Evolutionary conservation across 441 rosid species (phyloP).

Genomic region (Erodium moschatum): DNA sequence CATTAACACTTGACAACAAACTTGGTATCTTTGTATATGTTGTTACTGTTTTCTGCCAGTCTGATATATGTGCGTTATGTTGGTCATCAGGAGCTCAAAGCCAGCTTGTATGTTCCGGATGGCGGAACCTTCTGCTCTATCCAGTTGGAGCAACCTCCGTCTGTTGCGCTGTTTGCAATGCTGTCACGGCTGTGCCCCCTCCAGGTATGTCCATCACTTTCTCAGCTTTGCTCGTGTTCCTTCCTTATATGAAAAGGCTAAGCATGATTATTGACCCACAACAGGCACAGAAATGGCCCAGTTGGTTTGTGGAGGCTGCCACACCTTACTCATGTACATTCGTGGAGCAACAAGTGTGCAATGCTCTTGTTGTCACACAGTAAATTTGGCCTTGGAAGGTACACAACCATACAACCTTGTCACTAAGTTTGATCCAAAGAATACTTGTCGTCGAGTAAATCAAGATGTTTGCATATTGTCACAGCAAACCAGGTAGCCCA

Average conservation of each 20-base stretch:
- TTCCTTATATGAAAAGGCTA: background rate
- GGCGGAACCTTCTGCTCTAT: constrained; percentile 76
- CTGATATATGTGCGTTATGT: constrained; percentile 1
- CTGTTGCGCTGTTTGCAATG: constrained; percentile 97
- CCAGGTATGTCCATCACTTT: constrained; percentile 45
- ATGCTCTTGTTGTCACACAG: constrained; percentile 93
- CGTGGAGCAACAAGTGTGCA: constrained; percentile 98
- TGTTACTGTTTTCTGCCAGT: constrained; percentile 3
- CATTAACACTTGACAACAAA: background rate
- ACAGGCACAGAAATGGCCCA: constrained; percentile 98
- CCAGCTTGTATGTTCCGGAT: constrained; percentile 97
- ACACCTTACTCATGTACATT: constrained; percentile 88
- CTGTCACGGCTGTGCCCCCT: constrained; percentile 93
- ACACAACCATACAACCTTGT: background rate
- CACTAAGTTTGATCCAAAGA: background rate
- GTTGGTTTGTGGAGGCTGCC: constrained; percentile 95
- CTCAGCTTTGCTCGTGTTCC: background rate
- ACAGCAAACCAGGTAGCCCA: constrained; percentile 97
- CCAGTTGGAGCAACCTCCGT: constrained; percentile 95
- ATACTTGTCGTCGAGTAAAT: background rate
- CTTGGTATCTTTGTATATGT: background rate
- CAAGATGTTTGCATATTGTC: constrained; percentile 10
- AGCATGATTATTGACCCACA: constrained; percentile 3
- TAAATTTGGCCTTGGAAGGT: constrained; percentile 91
- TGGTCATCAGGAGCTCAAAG: constrained; percentile 50